Percentiles rank a stretch among this genome's conserved stretches.
phyloP scores from a whole-genome alignment of 805 yeast species.

The Yamadazyma tumulicola region DNA sequence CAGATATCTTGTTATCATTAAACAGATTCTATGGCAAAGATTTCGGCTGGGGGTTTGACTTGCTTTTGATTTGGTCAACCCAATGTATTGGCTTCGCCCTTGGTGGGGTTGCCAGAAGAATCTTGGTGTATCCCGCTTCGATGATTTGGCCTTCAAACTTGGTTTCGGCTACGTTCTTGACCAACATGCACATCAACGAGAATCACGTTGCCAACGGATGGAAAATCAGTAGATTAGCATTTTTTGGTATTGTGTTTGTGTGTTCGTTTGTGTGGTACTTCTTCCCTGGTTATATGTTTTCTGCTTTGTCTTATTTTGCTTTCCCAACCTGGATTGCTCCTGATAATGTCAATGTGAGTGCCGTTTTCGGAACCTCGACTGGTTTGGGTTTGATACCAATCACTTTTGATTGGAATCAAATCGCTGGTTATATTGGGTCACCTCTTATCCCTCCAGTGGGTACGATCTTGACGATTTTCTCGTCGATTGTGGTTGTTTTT shows the following conservation, averaged over 20 bases:
- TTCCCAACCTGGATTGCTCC: slow-evolving; percentile 68
- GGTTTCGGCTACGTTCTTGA: slow-evolving; percentile 46
- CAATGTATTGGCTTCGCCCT: slow-evolving; percentile 66
- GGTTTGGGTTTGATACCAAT: slow-evolving; percentile 67
- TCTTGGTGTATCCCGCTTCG: slow-evolving; percentile 61
- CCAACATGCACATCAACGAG: slow-evolving; percentile 37
- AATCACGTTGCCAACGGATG: slow-evolving; percentile 48
- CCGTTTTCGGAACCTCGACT: slow-evolving; percentile 56
- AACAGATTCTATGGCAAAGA: slow-evolving; percentile 42
- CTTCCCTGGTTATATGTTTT: slow-evolving; percentile 59
- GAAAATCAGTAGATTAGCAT: slow-evolving; percentile 13
- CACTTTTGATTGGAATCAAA: slow-evolving; percentile 38
- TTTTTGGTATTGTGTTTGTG: slow-evolving; percentile 10
- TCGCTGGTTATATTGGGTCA: slow-evolving; percentile 53
- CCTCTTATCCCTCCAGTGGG: slow-evolving; percentile 64
- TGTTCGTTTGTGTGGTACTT: slow-evolving; percentile 50
- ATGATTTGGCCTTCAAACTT: slow-evolving; percentile 70
- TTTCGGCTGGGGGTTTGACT: slow-evolving; percentile 27
- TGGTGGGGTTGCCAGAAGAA: slow-evolving; percentile 59
- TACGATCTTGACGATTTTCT: slow-evolving; percentile 19
- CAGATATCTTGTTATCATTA: slow-evolving; percentile 53
- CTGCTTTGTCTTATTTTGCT: slow-evolving; percentile 56
- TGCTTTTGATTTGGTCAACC: slow-evolving; percentile 37
- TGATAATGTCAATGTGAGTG: slow-evolving; percentile 57
- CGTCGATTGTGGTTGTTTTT: slow-evolving; percentile 39